phyloP scores from a whole-genome alignment of 495 filamentous ascomycete genomes.

The Annulohypoxylon stygium region DNA sequence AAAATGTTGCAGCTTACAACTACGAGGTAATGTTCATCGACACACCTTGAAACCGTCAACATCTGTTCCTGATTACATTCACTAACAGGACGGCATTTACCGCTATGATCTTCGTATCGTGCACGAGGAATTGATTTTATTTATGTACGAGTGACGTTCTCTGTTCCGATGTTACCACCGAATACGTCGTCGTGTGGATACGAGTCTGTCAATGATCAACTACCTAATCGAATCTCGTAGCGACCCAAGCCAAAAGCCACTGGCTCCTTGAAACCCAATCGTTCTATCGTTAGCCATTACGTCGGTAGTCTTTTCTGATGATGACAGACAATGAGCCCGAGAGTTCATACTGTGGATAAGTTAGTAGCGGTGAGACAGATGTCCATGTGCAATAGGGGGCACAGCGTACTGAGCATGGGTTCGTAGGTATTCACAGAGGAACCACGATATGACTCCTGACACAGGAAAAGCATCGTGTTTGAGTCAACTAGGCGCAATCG shows the following conservation, averaged over 20 bases:
- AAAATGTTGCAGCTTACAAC: no score
- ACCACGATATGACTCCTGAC: background rate
- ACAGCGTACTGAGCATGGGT: background rate
- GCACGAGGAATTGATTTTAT: no score
- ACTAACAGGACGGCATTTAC: no score
- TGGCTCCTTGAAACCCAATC: background rate
- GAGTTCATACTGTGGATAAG: background rate
- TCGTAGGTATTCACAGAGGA: background rate
- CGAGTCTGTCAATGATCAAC: background rate
- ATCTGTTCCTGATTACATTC: no score
- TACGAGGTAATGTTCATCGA: no score
- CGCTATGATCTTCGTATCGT: no score
- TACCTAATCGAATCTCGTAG: background rate
- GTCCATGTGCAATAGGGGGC: background rate
- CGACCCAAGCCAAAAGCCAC: background rate
- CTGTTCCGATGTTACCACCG: no score
- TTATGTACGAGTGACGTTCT: no score
- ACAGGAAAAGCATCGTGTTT: background rate
- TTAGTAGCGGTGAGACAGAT: background rate
- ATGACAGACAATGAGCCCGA: background rate
- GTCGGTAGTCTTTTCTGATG: background rate
- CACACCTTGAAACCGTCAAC: no score
- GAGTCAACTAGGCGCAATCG: background rate
- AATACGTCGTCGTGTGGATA: background rate
- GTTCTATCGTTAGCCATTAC: background rate